Evolutionary conservation across 1,284 basidiomycete species (phyloP).

Genomic region (Irpex lacteus): DNA sequence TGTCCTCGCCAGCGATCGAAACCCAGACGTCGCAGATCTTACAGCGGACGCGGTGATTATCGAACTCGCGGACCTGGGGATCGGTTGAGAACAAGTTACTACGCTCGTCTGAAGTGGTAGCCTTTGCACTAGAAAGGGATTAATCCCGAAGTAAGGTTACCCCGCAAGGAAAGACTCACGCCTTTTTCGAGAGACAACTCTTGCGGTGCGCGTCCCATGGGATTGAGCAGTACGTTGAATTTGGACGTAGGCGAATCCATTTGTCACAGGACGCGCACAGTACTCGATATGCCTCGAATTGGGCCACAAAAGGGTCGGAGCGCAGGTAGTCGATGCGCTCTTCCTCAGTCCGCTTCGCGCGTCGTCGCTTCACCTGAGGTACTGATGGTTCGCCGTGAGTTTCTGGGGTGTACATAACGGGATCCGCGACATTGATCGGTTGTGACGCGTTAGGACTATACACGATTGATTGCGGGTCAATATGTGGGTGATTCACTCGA

Average conservation of each 20-base stretch:
- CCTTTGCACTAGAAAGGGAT: not conserved
- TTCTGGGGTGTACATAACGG: slow-evolving; percentile 20
- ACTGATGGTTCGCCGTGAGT: slow-evolving; percentile 20
- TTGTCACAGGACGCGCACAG: slow-evolving; percentile 76
- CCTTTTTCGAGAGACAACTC: slow-evolving; percentile 72
- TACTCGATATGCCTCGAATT: slow-evolving; percentile 76
- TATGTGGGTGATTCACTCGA: not conserved
- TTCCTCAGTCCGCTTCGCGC: slow-evolving; percentile 75
- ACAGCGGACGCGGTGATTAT: slow-evolving; percentile 66
- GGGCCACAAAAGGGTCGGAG: slow-evolving; percentile 70
- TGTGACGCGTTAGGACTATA: slow-evolving; percentile 22
- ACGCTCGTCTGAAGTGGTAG: slow-evolving; percentile 42
- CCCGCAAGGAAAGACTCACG: slow-evolving; percentile 36
- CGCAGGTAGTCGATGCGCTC: slow-evolving; percentile 72
- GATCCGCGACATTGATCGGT: slow-evolving; percentile 18
- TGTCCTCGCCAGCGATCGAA: slow-evolving; percentile 33
- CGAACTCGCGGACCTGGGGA: slow-evolving; percentile 65
- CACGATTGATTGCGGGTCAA: not conserved
- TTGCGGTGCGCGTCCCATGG: slow-evolving; percentile 80
- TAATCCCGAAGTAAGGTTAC: not conserved
- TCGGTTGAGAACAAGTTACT: slow-evolving; percentile 57
- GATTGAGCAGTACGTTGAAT: slow-evolving; percentile 81
- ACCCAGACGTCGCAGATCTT: slow-evolving; percentile 68
- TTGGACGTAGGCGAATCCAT: slow-evolving; percentile 77
- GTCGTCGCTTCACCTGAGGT: slow-evolving; percentile 45